phyloP scores from a whole-genome alignment of 2,329 filamentous ascomycete genomes.

The Acrocalymma vagum region DNA sequence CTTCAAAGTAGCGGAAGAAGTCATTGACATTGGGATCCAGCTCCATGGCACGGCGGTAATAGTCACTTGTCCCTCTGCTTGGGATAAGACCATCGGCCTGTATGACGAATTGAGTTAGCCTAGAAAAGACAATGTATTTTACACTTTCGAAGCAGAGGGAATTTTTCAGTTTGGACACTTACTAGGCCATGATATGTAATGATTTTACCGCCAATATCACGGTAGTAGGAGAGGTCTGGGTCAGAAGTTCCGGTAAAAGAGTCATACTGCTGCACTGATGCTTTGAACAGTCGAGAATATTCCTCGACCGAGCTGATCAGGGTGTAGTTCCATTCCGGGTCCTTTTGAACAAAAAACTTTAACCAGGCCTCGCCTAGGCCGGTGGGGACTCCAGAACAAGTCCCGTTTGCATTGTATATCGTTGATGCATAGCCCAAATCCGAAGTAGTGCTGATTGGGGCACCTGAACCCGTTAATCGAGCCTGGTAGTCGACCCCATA shows the following conservation, averaged over 20 bases:
- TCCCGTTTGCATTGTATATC: slow-evolving; percentile 14
- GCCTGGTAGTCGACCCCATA: slow-evolving; percentile 16
- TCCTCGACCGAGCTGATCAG: slow-evolving; percentile 4
- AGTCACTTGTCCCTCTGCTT: slow-evolving; percentile 13
- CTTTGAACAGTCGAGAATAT: slow-evolving; percentile 12
- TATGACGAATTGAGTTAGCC: slow-evolving; percentile 5
- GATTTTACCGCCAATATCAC: slow-evolving; percentile 27
- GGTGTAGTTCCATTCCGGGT: slow-evolving; percentile 11
- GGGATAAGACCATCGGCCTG: slow-evolving; percentile 14
- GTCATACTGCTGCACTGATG: slow-evolving; percentile 13
- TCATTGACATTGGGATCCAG: slow-evolving; percentile 18
- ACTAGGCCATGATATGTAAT: slow-evolving; percentile 33
- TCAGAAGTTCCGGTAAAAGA: slow-evolving; percentile 21
- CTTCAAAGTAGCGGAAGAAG: slow-evolving; percentile 33
- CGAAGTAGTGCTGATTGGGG: slow-evolving; percentile 3
- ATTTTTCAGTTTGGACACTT: slow-evolving; percentile 1
- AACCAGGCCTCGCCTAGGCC: slow-evolving; percentile 9
- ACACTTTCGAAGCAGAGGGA: not conserved
- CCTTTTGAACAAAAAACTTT: slow-evolving; percentile 18
- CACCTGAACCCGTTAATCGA: slow-evolving; percentile 9
- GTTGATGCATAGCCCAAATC: slow-evolving; percentile 18
- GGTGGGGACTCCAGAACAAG: slow-evolving; percentile 7
- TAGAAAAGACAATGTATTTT: not conserved
- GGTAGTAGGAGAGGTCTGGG: slow-evolving; percentile 27
- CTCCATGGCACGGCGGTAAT: slow-evolving; percentile 20